Evolutionary conservation across 805 yeast species (phyloP).

Genomic region (Pichia membranifaciens): DNA sequence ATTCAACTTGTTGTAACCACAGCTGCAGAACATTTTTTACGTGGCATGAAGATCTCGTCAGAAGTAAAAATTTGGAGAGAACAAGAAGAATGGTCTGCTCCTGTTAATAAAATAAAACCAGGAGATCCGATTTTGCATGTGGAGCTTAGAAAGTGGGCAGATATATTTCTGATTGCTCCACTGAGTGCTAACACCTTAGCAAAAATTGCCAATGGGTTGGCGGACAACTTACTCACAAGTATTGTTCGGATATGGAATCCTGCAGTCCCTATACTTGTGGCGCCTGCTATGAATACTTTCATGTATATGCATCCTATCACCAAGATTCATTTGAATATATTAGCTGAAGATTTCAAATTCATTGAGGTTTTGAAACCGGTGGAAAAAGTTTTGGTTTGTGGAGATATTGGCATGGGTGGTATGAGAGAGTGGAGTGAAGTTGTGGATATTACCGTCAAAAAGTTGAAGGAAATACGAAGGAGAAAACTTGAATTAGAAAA

Average conservation of each 20-base stretch:
- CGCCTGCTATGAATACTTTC: slow-evolving; percentile 94
- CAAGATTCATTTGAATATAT: slow-evolving; percentile 67
- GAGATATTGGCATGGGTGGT: slow-evolving; percentile 99
- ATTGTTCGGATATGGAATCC: slow-evolving; percentile 96
- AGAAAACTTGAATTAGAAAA: slow-evolving; percentile 43
- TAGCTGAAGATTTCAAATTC: slow-evolving; percentile 92
- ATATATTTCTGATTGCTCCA: slow-evolving; percentile 5
- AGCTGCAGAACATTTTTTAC: slow-evolving; percentile 76
- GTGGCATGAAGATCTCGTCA: slow-evolving; percentile 48
- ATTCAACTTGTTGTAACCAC: slow-evolving; percentile 82
- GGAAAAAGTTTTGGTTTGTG: slow-evolving; percentile 90
- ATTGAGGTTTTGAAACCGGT: slow-evolving; percentile 90
- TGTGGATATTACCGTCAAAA: slow-evolving; percentile 75
- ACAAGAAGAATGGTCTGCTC: slow-evolving; percentile 77
- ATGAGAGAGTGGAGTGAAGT: slow-evolving; percentile 98
- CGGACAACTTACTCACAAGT: slow-evolving; percentile 86
- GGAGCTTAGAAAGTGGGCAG: slow-evolving; percentile 7
- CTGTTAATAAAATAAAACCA: slow-evolving; percentile 50
- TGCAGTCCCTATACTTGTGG: slow-evolving; percentile 77
- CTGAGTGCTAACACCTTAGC: slow-evolving; percentile 50
- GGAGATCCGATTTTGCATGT: slow-evolving; percentile 81
- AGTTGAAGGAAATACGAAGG: slow-evolving; percentile 57
- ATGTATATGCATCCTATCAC: slow-evolving; percentile 88
- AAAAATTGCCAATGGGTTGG: slow-evolving; percentile 82
- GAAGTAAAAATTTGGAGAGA: slow-evolving; percentile 89